Conservation (phyloP, 2,329 filamentous ascomycete genomes). For the Orbilia oligospora region DNA sequence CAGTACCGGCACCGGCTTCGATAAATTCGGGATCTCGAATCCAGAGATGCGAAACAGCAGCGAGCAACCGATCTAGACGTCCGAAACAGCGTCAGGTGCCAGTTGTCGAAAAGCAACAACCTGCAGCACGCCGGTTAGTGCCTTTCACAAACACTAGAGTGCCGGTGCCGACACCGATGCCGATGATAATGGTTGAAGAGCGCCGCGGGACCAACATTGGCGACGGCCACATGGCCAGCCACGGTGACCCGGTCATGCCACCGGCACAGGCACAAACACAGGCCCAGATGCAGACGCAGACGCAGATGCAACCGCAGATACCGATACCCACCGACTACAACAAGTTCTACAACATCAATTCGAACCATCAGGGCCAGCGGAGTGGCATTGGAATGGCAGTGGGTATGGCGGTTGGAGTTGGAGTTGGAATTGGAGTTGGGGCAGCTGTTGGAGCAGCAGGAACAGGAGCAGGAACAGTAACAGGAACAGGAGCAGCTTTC, state of each 20-base stretch:
- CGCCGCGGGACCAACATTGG: constrained; percentile 32
- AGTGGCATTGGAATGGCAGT: constrained; percentile 13
- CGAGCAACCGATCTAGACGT: constrained; percentile 24
- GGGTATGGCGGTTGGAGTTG: constrained; percentile 4
- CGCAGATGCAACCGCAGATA: neutral
- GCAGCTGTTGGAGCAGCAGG: neutral
- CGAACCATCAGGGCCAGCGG: constrained; percentile 37
- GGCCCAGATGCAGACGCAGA: neutral
- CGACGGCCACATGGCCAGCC: constrained; percentile 38
- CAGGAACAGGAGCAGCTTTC: constrained; percentile 18
- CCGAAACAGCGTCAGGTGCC: constrained; percentile 33
- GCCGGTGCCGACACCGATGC: constrained; percentile 37
- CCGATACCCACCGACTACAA: constrained; percentile 31
- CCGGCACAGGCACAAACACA: constrained; percentile 7
- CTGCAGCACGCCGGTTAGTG: constrained; percentile 40
- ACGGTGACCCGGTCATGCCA: constrained; percentile 48
- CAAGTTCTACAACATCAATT: constrained; percentile 44
- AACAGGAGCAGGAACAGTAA: no score
- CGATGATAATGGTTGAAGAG: constrained; percentile 51
- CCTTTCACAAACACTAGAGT: constrained; percentile 48
- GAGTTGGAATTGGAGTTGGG: constrained; percentile 10
- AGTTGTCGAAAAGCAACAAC: constrained; percentile 18
- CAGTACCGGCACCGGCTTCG: neutral
- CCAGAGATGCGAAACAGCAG: constrained; percentile 43
- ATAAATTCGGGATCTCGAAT: constrained; percentile 25